Base-by-base conservation (phyloP, 192 early-diverging fungal genomes). In the Coemansia sp. region DNA sequence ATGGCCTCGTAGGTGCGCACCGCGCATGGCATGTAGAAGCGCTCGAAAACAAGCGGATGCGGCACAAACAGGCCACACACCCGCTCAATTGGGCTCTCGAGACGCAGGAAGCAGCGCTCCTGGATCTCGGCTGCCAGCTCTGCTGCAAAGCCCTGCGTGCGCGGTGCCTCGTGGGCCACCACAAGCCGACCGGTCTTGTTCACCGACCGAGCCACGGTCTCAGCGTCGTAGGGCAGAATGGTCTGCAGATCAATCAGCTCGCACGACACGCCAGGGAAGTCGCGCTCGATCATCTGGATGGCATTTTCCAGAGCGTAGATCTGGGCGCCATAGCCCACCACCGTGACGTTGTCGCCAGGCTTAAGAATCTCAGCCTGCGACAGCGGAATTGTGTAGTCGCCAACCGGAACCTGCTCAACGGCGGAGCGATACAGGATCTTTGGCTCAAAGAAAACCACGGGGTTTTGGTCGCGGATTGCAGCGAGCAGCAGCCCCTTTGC, bases 341-440 rank as follows among this genome's bases (percentile, higher is more conserved):
- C 84, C 0, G 96, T 98, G 40, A 96, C 82, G 71, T 98, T 94
- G 45, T 90, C 91, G 42, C 94, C 93, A 32, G 76, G 63, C 59
- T 91, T 90, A 56, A 98, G 64, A 9, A 98, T 76, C 75, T 98
- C 95, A 5, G 97, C 97, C 79, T 93, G 94, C 38, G 92, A 91
- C 9, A 98, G 65, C 11, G 97, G 95, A 43, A 98, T 83, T 72
- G 86, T 90, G 75, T 93, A 98, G 71, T 98, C 95, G 25, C 87
- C 94, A 5, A 91, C 86, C 22, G 97, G 97, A 5, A 98, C 95
- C 68, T 95, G 90, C 76, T 98, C 97, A 25, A 95, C 95, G 10
- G 97, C 93, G 45, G 93, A 88, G 43, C 97, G 92, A 81, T 98
- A 98, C 19, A 98, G 85, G 57, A 93, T 90, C 85, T 98, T 98